phyloP scores from a whole-genome alignment of 768 basidiomycete genomes.

The Termitomyces sp. region DNA sequence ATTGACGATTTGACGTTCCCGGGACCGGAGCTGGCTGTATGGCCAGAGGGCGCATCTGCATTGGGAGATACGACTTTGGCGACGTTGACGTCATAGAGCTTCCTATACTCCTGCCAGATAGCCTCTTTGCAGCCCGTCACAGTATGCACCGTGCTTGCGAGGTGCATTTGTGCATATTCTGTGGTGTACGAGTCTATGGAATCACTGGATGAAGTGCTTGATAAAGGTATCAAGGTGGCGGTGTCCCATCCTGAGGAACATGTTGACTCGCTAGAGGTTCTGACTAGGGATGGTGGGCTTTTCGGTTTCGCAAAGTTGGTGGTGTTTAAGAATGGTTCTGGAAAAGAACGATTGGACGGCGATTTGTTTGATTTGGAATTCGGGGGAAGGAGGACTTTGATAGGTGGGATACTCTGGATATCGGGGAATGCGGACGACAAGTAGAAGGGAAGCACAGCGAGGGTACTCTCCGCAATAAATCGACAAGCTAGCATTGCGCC shows the following conservation, averaged over 20 bases:
- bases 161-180: slow-evolving; percentile 57
- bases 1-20: slow-evolving; percentile 18
- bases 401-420: slow-evolving; percentile 41
- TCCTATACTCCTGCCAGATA: slow-evolving; percentile 60
- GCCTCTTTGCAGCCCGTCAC: slow-evolving; percentile 64
- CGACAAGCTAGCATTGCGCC: slow-evolving; percentile 56
- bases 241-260: neutral
- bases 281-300: neutral
- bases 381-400: slow-evolving; percentile 51
- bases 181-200: slow-evolving; percentile 10
- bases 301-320: neutral
- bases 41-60: neutral
- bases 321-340: too few species aligned
- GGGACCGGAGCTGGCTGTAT: slow-evolving; percentile 2
- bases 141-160: slow-evolving; percentile 52
- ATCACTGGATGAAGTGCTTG: slow-evolving; percentile 1
- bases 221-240: neutral
- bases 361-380: slow-evolving; percentile 26
- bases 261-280: slow-evolving; percentile 1
- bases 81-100: slow-evolving; percentile 29
- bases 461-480: slow-evolving; percentile 48
- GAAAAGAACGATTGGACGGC: neutral
- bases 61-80: slow-evolving; percentile 8
- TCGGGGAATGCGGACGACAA: slow-evolving; percentile 50
- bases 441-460: slow-evolving; percentile 64